Evolutionary conservation across 106 monocot genomes (phyloP), one percentile per base, ranked within the genome.

Genomic region (Xerophyta viscosa): DNA sequence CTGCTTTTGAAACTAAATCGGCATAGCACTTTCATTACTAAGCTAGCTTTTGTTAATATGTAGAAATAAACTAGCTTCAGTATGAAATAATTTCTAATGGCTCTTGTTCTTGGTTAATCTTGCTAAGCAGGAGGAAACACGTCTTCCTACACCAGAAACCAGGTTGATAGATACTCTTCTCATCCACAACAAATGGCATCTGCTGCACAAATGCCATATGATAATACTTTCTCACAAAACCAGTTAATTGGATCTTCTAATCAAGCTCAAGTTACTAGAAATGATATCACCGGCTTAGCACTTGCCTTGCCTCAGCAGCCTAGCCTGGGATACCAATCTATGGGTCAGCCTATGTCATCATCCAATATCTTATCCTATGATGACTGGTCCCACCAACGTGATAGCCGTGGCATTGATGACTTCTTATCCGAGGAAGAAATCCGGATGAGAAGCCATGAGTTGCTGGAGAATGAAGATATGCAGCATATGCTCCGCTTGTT

Each of bases 401-500:
- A 65, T 9, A 49, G 18, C 60, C 9, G 29, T 13, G 76, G 7
- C 8, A 17, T 54, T 29, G 70, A 61, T 23, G 67, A 72, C 37
- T 60, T 72, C 21, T 49, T 69, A 26, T 69, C 79, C 0, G 72
- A 79, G 59, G 75, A 75, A 28, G 79, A 73, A 18, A 79, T 79
- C 59, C 72, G 73, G 0, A 64, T 68, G 73, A 68, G 68, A 49
- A 79, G 73, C 42, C 73, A 79, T 45, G 72, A 78, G 37, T 67
- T 78, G 44, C 50, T 78, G 36, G 78, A 72, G 50, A 78, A 78
- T 23, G 78, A 79, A 57, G 79, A 79, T 36, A 82, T 82, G 77
- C 82, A 77, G 18, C 76, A 82, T 3, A 23, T 82, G 48, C 76
- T 82, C n/a, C 76, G 77, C 0, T 51, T 77, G 20, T 66, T 77